Conservation (phyloP, 2,329 filamentous ascomycete genomes). For the Aspergillus terreus region DNA sequence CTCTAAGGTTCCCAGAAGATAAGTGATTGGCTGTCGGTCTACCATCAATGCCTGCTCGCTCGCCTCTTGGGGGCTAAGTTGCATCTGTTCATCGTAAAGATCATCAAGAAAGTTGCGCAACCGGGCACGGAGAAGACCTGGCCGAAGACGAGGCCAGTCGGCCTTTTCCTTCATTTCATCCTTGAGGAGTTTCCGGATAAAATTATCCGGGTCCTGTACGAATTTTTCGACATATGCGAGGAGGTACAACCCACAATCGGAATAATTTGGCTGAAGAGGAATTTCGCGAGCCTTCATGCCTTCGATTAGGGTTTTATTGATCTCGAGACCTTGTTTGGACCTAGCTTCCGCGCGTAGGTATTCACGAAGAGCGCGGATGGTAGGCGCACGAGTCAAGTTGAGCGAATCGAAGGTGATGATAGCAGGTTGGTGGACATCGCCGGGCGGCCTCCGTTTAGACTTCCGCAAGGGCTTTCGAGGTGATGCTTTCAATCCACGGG, state of each 20-base stretch:
- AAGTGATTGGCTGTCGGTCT: constrained; percentile 27
- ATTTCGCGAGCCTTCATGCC: constrained; percentile 71
- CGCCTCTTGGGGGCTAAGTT: constrained; percentile 29
- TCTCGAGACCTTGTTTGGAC: constrained; percentile 53
- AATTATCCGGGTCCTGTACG: constrained; percentile 67
- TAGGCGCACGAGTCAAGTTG: constrained; percentile 58
- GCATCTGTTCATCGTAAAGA: constrained; percentile 58
- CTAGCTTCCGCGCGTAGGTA: constrained; percentile 73
- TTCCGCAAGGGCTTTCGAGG: constrained; percentile 14
- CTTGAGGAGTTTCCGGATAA: constrained; percentile 63
- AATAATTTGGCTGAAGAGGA: constrained; percentile 77
- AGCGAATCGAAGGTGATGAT: constrained; percentile 90
- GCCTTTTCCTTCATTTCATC: constrained; percentile 56
- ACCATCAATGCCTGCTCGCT: constrained; percentile 34
- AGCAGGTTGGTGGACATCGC: constrained; percentile 50
- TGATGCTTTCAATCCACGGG: constrained; percentile 11
- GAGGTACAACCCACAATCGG: constrained; percentile 85
- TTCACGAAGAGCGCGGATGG: constrained; percentile 66
- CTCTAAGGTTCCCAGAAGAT: constrained; percentile 24
- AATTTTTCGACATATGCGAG: constrained; percentile 83
- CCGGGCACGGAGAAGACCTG: constrained; percentile 58
- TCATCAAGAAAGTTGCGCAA: constrained; percentile 65
- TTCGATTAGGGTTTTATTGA: constrained; percentile 45
- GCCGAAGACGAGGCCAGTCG: constrained; percentile 54
- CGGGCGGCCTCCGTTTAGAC: constrained; percentile 26